Base-by-base conservation (phyloP, 2,329 filamentous ascomycete species). In the Claviceps arundinis region DNA sequence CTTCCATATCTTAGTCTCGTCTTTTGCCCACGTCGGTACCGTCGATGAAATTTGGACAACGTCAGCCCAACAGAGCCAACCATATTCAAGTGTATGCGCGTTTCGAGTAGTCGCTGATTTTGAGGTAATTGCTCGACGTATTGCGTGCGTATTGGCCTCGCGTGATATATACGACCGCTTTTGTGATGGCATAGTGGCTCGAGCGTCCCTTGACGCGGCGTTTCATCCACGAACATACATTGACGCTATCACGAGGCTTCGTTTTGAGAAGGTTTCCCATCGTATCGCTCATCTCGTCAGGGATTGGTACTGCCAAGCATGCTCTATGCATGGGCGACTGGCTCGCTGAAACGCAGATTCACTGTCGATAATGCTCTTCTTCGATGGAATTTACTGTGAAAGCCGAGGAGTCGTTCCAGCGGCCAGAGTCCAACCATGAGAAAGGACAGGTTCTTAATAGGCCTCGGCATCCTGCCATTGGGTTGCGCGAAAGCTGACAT, bases 211-310 rank as follows among this genome's bases (percentile, higher is more conserved):
- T 81, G 22, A 78, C 75, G 50, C 72, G 77, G 55, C 77, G 77
- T 58, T 86, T 84, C 68, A 89, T 76, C 64, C 82, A 85, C 0
- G 81, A 85, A 62, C 84, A 88, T 4, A 87, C 82, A 55, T 90
- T 82, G 41, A 90, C 78, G 56, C 77, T 79, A 44, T 78, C 77
- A 44, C 73, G 76, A 41, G 72, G 68, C 58, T 87, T 73, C n/a
- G 74, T 72, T 2, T 73, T 68, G 2, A 89, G 68, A 50, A 83
- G 74, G 17, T 73, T 73, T 49, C 76, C 74, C 49, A 89, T 70
- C 1, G 88, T 70, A 50, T 80, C 73, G 44, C 77, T 73, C 60
- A 84, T 44, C 78, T 75, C 50, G 73, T 69, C 48, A 82, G 81
- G 63, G 85, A 87, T 26, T 82, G 77, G 71, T 65, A 17, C 76